Conservation (phyloP, 2,329 filamentous ascomycete genomes). For the Fusarium sp. region DNA sequence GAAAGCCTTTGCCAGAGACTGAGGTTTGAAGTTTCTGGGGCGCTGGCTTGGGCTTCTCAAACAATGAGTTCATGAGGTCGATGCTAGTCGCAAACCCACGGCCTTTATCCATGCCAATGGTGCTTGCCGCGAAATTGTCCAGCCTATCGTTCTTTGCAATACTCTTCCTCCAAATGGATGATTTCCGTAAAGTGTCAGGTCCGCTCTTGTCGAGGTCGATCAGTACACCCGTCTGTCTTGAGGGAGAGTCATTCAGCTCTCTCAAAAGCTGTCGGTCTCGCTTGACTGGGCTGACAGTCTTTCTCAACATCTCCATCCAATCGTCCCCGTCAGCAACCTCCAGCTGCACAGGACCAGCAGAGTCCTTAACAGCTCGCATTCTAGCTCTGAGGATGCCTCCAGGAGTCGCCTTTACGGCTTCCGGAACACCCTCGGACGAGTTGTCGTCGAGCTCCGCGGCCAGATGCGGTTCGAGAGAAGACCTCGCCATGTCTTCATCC, state of each 20-base stretch:
- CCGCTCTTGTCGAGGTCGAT: conserved; percentile 48
- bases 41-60: conserved; percentile 73
- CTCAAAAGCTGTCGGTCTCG: conserved; percentile 80
- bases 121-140: conserved; percentile 42
- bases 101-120: conserved; percentile 54
- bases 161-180: conserved; percentile 48
- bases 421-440: conserved; percentile 62
- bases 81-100: conserved; percentile 86
- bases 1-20: conserved; percentile 71
- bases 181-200: conserved; percentile 58
- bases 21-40: conserved; percentile 62
- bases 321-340: conserved; percentile 77
- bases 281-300: conserved; percentile 93
- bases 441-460: conserved; percentile 76
- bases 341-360: conserved; percentile 64
- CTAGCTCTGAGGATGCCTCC: conserved; percentile 70
- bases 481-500: conserved; percentile 78
- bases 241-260: conserved; percentile 64
- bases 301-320: conserved; percentile 93
- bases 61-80: conserved; percentile 95
- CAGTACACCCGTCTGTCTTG: conserved; percentile 39
- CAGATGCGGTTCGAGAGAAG: conserved; percentile 75
- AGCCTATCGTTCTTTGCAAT: conserved; percentile 41
- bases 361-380: conserved; percentile 69
- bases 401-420: conserved; percentile 58